phyloP scores from a whole-genome alignment of 169 alveolate genomes.

The Babesia divergens region DNA sequence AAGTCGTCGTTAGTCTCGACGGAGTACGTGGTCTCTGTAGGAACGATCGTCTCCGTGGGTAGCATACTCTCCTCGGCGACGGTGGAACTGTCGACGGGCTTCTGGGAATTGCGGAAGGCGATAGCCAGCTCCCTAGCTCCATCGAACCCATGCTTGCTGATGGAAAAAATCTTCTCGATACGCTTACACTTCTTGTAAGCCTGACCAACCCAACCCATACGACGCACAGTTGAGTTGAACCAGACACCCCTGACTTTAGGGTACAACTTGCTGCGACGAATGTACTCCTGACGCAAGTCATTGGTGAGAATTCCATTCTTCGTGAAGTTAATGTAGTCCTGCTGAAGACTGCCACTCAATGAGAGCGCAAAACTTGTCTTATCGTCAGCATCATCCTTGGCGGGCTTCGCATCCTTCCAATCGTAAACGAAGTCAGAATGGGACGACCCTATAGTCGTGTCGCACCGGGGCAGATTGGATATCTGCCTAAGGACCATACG shows the following conservation, averaged over 20 bases:
- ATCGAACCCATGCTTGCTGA: constrained; percentile 77
- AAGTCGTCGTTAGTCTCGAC: constrained; percentile 2
- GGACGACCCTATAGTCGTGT: not conserved
- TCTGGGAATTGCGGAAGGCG: constrained; percentile 79
- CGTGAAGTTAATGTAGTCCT: constrained; percentile 6
- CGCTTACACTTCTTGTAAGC: constrained; percentile 80
- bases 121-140: constrained; percentile 78
- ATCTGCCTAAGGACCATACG: not conserved
- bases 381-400: not conserved
- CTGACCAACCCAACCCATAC: constrained; percentile 85
- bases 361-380: not conserved
- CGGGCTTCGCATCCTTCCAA: not conserved
- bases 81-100: constrained; percentile 48
- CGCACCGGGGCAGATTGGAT: not conserved
- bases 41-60: not conserved
- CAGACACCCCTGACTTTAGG: constrained; percentile 80
- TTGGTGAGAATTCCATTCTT: constrained; percentile 27
- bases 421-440: not conserved
- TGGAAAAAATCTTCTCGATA: constrained; percentile 76
- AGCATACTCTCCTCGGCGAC: not conserved
- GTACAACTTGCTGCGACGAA: constrained; percentile 69
- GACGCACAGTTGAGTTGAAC: constrained; percentile 78
- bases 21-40: not conserved
- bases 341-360: not conserved
- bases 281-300: constrained; percentile 70